phyloP scores from a whole-genome alignment of 306 rosid genomes.

The Cucumis cinereus region DNA sequence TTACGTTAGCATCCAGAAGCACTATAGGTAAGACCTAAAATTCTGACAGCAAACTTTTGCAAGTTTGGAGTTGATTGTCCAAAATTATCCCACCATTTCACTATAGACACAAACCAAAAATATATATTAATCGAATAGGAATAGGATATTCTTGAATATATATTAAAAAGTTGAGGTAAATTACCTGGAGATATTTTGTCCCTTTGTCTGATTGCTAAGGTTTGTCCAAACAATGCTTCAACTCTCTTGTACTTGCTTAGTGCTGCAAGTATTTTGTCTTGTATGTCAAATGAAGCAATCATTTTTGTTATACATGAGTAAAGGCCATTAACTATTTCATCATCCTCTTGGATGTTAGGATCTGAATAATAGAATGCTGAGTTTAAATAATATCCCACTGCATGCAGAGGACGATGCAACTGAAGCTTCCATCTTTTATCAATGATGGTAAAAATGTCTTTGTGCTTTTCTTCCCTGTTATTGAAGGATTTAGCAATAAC shows the following conservation, averaged over 20 bases:
- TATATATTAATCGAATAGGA: neutral
- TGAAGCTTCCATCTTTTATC: neutral
- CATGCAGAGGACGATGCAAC: too few relatives aligned
- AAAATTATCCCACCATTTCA: too few relatives aligned
- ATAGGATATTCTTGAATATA: neutral
- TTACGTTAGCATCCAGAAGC: too few relatives aligned
- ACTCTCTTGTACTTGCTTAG: too few relatives aligned
- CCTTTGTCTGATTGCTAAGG: neutral
- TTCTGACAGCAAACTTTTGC: too few relatives aligned
- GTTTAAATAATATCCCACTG: neutral
- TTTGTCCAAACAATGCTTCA: neutral
- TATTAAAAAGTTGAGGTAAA: neutral
- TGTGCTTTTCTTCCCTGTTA: neutral
- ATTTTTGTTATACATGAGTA: too few relatives aligned
- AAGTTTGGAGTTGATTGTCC: too few relatives aligned
- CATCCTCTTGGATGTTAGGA: neutral
- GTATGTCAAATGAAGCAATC: neutral
- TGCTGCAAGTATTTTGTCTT: neutral
- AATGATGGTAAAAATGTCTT: neutral
- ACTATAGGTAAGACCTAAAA: too few relatives aligned
- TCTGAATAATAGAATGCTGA: neutral
- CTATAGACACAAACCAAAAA: too few relatives aligned
- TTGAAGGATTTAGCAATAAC: too few relatives aligned
- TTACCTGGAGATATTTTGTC: neutral
- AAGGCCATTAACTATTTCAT: too few relatives aligned